Conservation (phyloP, 257 asterid genomes). For the Scutellaria baicalensis region DNA sequence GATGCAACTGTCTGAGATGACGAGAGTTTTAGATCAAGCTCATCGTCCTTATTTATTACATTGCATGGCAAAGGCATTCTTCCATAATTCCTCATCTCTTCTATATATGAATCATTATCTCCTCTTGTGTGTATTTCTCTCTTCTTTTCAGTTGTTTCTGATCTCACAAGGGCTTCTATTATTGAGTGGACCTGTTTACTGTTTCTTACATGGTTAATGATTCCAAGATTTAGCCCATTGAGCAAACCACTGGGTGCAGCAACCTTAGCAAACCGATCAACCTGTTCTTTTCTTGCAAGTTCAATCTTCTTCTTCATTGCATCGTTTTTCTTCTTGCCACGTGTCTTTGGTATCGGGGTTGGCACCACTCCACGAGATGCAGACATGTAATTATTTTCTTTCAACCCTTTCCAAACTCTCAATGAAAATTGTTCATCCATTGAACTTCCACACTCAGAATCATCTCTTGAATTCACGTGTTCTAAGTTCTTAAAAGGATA, state of each 20-base stretch:
- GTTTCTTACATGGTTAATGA: slow-evolving; percentile 83
- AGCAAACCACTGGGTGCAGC: slow-evolving; percentile 94
- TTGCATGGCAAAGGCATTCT: slow-evolving; percentile 18
- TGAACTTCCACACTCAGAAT: slow-evolving; percentile 65
- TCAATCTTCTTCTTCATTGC: slow-evolving; percentile 57
- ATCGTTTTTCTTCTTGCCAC: slow-evolving; percentile 54
- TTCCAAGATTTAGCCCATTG: slow-evolving; percentile 78
- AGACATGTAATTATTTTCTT: slow-evolving; percentile 64
- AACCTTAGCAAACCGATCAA: slow-evolving; percentile 73
- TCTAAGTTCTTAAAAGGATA: slow-evolving; percentile 27
- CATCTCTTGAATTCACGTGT: slow-evolving; percentile 36
- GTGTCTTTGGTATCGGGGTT: slow-evolving; percentile 42
- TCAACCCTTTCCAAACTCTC: slow-evolving; percentile 73
- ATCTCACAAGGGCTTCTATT: slow-evolving; percentile 67
- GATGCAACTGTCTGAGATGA: slow-evolving; percentile 34
- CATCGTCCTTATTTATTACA: slow-evolving; percentile 35
- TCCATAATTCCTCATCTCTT: slow-evolving; percentile 17
- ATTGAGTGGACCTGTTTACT: slow-evolving; percentile 80
- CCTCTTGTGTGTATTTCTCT: background rate
- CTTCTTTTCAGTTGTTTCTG: slow-evolving; percentile 44
- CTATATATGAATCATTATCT: slow-evolving; percentile 24
- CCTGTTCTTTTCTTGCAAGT: slow-evolving; percentile 75
- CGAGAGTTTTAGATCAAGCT: slow-evolving; percentile 45
- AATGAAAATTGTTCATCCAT: slow-evolving; percentile 49
- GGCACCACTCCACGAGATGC: slow-evolving; percentile 38